Conservation (phyloP, 495 filamentous ascomycete genomes). For the Cercophora scortea region DNA sequence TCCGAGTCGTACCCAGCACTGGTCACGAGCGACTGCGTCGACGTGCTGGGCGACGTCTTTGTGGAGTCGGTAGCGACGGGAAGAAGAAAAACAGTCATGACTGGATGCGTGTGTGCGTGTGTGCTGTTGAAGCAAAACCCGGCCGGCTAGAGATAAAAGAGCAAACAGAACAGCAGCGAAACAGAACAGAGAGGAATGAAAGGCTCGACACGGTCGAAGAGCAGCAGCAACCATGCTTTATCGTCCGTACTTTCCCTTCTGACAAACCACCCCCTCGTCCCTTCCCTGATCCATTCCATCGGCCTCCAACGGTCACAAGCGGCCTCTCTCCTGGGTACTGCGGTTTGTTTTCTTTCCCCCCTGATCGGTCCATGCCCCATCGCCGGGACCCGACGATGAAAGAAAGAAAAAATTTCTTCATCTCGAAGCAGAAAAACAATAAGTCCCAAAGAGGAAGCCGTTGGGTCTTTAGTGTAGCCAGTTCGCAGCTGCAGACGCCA, state of each 20-base stretch:
- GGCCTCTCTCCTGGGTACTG: too few relatives aligned
- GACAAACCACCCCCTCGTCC: not conserved
- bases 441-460: not conserved
- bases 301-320: too few relatives aligned
- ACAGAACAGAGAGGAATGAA: not conserved
- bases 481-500: too few relatives aligned
- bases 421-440: not conserved
- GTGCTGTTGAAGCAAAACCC: not conserved
- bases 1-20: not conserved
- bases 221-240: not conserved
- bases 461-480: not conserved
- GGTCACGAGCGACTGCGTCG: not conserved
- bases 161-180: too few relatives aligned
- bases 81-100: not conserved
- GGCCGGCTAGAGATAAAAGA: not conserved
- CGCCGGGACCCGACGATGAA: too few relatives aligned
- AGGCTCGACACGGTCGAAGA: not conserved
- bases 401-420: not conserved
- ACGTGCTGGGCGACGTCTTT: not conserved
- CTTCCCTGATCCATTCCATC: too few relatives aligned
- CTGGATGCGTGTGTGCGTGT: too few relatives aligned
- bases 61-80: not conserved
- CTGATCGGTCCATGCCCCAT: too few relatives aligned
- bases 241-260: not conserved
- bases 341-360: too few relatives aligned